Evolutionary conservation across 306 rosid genomes (phyloP).

Genomic region (Castanea mollissima): DNA sequence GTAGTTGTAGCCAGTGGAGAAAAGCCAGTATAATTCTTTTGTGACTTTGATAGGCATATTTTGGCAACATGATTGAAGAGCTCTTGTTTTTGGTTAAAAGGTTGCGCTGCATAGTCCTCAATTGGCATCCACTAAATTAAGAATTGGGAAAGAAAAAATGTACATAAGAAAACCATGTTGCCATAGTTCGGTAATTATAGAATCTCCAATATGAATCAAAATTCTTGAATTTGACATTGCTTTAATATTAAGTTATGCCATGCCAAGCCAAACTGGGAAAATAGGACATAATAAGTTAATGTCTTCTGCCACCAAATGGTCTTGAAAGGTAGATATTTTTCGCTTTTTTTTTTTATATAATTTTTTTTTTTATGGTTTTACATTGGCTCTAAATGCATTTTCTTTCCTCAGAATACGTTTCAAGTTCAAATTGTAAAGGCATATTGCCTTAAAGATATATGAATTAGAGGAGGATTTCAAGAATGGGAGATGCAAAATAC

Average conservation of each 20-base stretch:
- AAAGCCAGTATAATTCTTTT: slow-evolving; percentile 51
- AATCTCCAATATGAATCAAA: neutral
- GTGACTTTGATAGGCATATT: slow-evolving; percentile 50
- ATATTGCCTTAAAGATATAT: neutral
- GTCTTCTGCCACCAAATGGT: neutral
- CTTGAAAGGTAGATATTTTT: neutral
- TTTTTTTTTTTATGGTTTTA: neutral
- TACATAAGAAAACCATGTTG: neutral
- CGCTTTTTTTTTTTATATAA: neutral
- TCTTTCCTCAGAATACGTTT: too few relatives aligned
- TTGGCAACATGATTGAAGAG: slow-evolving; percentile 47
- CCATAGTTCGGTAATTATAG: neutral
- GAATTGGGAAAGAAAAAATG: neutral
- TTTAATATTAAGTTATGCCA: neutral
- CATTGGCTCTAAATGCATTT: neutral
- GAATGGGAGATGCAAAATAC: neutral
- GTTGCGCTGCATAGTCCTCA: slow-evolving; percentile 70
- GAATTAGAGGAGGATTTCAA: neutral
- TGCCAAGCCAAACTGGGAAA: slow-evolving; percentile 1
- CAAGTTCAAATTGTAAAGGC: neutral
- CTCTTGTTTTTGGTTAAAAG: slow-evolving; percentile 42
- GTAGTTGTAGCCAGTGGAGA: slow-evolving; percentile 32
- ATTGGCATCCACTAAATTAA: slow-evolving; percentile 74
- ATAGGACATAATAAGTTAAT: neutral
- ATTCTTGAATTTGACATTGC: neutral